A percentile compares a stretch with the other conserved stretches of the same genome.
phyloP scores from a whole-genome alignment of 2,329 filamentous ascomycete species.

The Fusarium keratoplasticum region DNA sequence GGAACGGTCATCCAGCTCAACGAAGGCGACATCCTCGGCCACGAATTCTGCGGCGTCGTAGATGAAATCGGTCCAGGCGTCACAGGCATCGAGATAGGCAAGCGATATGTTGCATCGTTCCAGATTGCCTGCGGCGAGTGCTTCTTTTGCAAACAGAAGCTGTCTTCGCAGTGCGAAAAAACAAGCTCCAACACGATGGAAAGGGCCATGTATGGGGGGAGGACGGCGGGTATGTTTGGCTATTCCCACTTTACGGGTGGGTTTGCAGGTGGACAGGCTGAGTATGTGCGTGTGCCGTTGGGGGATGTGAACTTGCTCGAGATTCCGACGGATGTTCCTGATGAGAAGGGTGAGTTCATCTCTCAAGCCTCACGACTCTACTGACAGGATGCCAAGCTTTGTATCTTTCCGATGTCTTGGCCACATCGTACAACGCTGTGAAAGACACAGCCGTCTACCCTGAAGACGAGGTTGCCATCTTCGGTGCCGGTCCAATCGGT shows the following conservation, averaged over 20 bases:
- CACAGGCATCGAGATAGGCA: slow-evolving; percentile 66
- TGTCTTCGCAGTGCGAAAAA: slow-evolving; percentile 82
- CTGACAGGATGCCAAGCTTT: slow-evolving; percentile 55
- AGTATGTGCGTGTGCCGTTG: slow-evolving; percentile 85
- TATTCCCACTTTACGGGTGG: slow-evolving; percentile 86
- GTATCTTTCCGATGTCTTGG: slow-evolving; percentile 83
- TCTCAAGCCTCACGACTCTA: accelerated
- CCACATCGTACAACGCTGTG: slow-evolving; percentile 84
- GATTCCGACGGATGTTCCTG: slow-evolving; percentile 81
- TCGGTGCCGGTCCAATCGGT: slow-evolving; percentile 87
- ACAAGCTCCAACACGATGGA: slow-evolving; percentile 80
- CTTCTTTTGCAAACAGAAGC: slow-evolving; percentile 82
- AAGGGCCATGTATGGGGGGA: slow-evolving; percentile 82
- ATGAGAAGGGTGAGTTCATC: slow-evolving; percentile 73
- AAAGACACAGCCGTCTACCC: slow-evolving; percentile 86
- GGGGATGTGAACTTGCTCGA: slow-evolving; percentile 85
- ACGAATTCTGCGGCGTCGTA: slow-evolving; percentile 69
- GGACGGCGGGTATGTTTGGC: slow-evolving; percentile 79
- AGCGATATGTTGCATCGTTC: slow-evolving; percentile 85
- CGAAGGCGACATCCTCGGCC: slow-evolving; percentile 75
- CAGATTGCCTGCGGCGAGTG: slow-evolving; percentile 83
- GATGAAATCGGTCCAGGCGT: slow-evolving; percentile 67
- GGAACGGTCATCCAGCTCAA: slow-evolving; percentile 67
- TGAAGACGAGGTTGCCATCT: slow-evolving; percentile 82
- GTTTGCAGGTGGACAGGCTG: slow-evolving; percentile 88